Conservation (phyloP, 371 early-diverging fungal species). For the Lichtheimia ramosa region DNA sequence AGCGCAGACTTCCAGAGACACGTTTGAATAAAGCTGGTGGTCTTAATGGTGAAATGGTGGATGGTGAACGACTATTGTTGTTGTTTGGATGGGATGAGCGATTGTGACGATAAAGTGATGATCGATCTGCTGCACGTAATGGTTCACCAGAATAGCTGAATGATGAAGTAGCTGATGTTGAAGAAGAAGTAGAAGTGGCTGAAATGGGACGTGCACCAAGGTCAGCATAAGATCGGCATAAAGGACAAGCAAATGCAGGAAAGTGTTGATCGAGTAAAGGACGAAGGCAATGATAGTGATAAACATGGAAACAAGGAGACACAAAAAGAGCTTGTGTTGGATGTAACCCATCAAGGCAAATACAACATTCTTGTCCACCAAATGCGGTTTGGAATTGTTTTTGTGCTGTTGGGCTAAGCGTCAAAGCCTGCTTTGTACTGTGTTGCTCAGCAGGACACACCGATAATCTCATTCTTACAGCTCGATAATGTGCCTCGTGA, state of each 20-base stretch:
- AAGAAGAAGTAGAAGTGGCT: no score
- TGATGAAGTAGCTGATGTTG: no score
- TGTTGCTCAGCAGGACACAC: constrained; percentile 20
- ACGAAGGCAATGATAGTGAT: constrained; percentile 92
- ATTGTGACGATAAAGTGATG: no score
- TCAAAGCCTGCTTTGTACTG: not conserved
- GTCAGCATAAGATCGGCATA: constrained; percentile 94
- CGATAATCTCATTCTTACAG: constrained; percentile 81
- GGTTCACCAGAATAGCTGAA: no score
- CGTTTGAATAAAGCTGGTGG: no score
- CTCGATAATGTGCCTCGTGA: constrained; percentile 69
- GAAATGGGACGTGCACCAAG: constrained; percentile 63
- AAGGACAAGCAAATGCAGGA: constrained; percentile 90
- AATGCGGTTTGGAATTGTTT: no score
- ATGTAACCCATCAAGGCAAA: constrained; percentile 89
- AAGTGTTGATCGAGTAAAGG: constrained; percentile 59
- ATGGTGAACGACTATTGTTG: no score
- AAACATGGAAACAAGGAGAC: constrained; percentile 95
- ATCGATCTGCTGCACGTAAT: no score
- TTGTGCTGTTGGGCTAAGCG: not conserved
- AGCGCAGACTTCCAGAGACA: no score
- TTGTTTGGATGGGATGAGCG: no score
- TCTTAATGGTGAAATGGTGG: no score
- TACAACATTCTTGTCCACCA: constrained; percentile 85
- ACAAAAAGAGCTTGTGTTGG: constrained; percentile 94